Percentiles rank a stretch among this genome's conserved stretches.
phyloP scores from a whole-genome alignment of 1,139 yeast genomes.

The Groenewaldozyma auringiensis region DNA sequence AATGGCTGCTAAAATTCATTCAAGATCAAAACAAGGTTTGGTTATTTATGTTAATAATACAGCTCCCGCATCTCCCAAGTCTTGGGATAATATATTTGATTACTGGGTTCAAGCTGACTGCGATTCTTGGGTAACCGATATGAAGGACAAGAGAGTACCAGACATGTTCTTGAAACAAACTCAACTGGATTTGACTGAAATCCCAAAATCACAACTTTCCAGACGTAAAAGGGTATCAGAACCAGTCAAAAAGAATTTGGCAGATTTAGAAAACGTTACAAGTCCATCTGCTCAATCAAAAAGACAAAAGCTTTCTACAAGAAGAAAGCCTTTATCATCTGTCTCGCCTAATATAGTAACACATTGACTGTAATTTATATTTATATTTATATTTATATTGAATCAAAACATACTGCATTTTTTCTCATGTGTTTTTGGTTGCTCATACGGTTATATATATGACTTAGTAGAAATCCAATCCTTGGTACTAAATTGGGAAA shows the following conservation, averaged over 20 bases:
- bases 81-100: slow-evolving; percentile 56
- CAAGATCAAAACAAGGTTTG: slow-evolving; percentile 37
- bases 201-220: neutral
- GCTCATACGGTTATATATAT: too few species aligned
- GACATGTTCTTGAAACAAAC: neutral
- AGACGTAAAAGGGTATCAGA: too few species aligned
- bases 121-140: slow-evolving; percentile 62
- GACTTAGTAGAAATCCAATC: too few species aligned
- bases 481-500: too few species aligned
- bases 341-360: neutral
- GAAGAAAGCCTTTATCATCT: neutral
- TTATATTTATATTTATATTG: too few species aligned
- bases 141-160: slow-evolving; percentile 24
- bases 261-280: neutral
- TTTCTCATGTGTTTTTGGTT: too few species aligned
- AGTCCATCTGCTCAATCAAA: neutral
- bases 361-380: too few species aligned
- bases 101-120: slow-evolving; percentile 75
- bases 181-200: neutral
- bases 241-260: neutral
- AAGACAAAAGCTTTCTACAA: too few species aligned
- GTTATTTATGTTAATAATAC: slow-evolving; percentile 59
- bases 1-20: slow-evolving; percentile 49
- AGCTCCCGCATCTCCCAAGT: slow-evolving; percentile 16
- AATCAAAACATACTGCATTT: too few species aligned